Evolutionary conservation across 768 basidiomycete species (phyloP).

Genomic region (Kwoniella newhampshirensis): DNA sequence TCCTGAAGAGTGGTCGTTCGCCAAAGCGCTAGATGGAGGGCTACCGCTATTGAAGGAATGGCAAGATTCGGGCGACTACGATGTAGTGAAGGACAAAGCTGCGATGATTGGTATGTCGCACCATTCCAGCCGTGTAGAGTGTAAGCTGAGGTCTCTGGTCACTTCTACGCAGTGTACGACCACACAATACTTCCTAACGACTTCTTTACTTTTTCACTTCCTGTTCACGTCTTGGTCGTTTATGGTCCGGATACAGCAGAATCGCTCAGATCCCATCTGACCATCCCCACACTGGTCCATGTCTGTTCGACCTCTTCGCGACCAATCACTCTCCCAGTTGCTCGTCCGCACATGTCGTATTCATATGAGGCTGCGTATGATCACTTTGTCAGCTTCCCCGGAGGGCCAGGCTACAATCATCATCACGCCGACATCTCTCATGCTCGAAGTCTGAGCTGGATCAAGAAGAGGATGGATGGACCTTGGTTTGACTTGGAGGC

Average conservation of each 20-base stretch:
- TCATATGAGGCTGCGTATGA: neutral
- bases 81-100: neutral
- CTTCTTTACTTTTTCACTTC: neutral
- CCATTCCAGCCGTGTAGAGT: too few relatives aligned
- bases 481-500: constrained; percentile 62
- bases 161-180: constrained; percentile 1
- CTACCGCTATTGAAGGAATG: neutral
- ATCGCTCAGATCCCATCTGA: neutral
- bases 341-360: neutral
- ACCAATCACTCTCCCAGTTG: neutral
- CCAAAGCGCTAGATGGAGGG: neutral
- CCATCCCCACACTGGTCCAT: neutral
- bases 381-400: constrained; percentile 1
- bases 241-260: neutral
- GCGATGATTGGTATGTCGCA: constrained; percentile 5
- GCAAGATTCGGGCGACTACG: neutral
- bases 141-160: neutral
- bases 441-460: constrained; percentile 7
- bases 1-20: constrained; percentile 1
- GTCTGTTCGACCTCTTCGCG: neutral
- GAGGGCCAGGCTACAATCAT: neutral
- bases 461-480: constrained; percentile 47
- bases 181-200: neutral
- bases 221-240: constrained; percentile 1
- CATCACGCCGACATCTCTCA: constrained; percentile 7